Evolutionary conservation across 139 green algal species (phyloP), one percentile per base, ranked within the genome.

Genomic region (Choricystis sp.): DNA sequence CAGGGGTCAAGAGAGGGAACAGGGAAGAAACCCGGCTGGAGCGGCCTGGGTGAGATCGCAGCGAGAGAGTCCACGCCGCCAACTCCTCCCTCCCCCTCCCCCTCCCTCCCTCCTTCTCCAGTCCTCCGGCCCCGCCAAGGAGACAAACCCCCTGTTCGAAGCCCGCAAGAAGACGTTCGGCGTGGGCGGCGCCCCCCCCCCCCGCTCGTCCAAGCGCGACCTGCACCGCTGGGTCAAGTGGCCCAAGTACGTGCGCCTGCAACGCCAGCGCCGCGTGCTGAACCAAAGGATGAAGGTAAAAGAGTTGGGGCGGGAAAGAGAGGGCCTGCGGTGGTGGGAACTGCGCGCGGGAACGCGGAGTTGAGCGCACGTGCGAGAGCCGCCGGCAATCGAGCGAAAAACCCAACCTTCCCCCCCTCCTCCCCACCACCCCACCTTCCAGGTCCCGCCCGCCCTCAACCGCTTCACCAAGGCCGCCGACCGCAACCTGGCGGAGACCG

Each of bases 161-260:
- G 95, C 94, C 83, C 64, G 86, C 55, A 60, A 79, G n/a, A 93
- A 92, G 80, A 83, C 70, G 29, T 98, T 96, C 74, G 86, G 91
- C 88, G 70, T 74, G 91, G 87, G 88, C 48, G 87, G 97, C 70
- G 94, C 90, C 57, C 79, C 80, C 26, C 73, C 76, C 2, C 62
- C 74, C 56, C 83, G 92, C n/a, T 75, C 82, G 31, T 84, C 86
- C 31, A 96, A 94, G 77, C 77, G 76, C 31, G 88, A 97, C 72
- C 72, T 99, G 69, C 87, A 90, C 83, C 82, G 94, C 60, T 98
- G 96, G 69, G 94, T 99, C 5, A 96, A 94, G 81, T 99, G 94
- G 94, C 94, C 94, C 68, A 95, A 95, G 77, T 99, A 99, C 71
- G 90, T 99, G 65, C 90, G 91, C 68, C 83, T 98, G 64, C 94